A percentile compares a stretch with the other conserved stretches of the same genome.
Evolutionary conservation across 352 stramenopile genomes (phyloP).

Genomic region (Globisporangium recalcitrans): DNA sequence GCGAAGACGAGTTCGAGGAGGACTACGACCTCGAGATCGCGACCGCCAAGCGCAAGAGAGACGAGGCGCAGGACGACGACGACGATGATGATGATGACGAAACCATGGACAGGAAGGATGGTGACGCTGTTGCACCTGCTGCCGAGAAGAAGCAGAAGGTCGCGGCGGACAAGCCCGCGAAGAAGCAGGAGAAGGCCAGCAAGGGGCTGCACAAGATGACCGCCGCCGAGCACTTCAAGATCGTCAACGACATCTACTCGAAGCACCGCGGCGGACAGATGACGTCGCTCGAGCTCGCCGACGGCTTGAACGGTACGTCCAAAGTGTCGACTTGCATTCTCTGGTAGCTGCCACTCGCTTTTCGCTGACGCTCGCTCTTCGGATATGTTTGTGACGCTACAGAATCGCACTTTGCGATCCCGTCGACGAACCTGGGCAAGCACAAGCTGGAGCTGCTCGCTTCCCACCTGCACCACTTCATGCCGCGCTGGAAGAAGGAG

Average conservation of each 20-base stretch:
- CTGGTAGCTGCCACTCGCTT: neutral
- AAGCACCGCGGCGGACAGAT: conserved; percentile 75
- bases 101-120: conserved; percentile 1
- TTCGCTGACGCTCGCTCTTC: neutral
- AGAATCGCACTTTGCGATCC: conserved; percentile 68
- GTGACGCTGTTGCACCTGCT: conserved; percentile 9
- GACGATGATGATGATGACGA: conserved; percentile 14
- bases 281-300: conserved; percentile 76
- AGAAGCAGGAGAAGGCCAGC: conserved; percentile 24
- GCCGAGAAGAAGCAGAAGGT: conserved; percentile 56
- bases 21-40: conserved; percentile 56
- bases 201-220: conserved; percentile 83
- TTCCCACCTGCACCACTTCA: conserved; percentile 69
- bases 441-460: conserved; percentile 70
- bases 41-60: conserved; percentile 38
- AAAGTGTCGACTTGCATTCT: neutral
- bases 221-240: conserved; percentile 66
- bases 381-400: conserved; percentile 1
- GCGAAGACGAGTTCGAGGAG: conserved; percentile 81
- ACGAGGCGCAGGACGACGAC: conserved; percentile 27
- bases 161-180: neutral
- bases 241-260: conserved; percentile 73
- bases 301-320: conserved; percentile 63
- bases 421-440: conserved; percentile 58
- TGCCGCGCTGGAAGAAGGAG: conserved; percentile 69